Evolutionary conservation across 371 early-diverging fungal species (phyloP).

Genomic region (Apophysomyces ossiformis): DNA sequence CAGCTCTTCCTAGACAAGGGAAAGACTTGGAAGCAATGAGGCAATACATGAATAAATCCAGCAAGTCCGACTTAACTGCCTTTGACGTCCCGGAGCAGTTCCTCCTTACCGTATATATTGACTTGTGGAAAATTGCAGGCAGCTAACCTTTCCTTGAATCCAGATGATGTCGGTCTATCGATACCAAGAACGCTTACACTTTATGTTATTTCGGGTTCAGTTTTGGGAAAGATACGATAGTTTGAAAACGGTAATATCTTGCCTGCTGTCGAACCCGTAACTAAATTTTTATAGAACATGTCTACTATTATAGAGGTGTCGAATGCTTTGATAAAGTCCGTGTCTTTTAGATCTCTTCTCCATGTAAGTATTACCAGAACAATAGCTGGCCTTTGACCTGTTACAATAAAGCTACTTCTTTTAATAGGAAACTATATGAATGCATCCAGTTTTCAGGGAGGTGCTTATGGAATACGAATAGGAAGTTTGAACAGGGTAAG

Average conservation of each 20-base stretch:
- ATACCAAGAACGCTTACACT: conserved; percentile 51
- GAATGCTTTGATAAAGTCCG: conserved; percentile 35
- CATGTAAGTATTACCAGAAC: conserved; percentile 18
- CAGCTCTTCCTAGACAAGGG: conserved; percentile 41
- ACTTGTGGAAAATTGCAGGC: neutral
- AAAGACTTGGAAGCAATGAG: conserved; percentile 52
- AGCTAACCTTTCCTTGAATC: neutral
- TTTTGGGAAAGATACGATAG: conserved; percentile 56
- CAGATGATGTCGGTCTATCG: conserved; percentile 58
- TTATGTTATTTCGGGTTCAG: conserved; percentile 50
- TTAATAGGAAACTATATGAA: conserved; percentile 65
- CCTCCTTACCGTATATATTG: neutral
- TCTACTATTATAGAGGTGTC: conserved; percentile 37
- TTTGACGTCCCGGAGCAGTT: conserved; percentile 58
- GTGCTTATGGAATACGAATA: conserved; percentile 58
- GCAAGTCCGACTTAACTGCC: conserved; percentile 34
- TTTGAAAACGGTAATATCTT: conserved; percentile 26
- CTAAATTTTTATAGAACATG: conserved; percentile 35
- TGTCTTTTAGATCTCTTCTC: conserved; percentile 33
- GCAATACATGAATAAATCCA: conserved; percentile 39
- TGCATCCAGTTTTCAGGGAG: conserved; percentile 53
- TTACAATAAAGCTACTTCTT: conserved; percentile 33
- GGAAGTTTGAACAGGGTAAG: conserved; percentile 51
- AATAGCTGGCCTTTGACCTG: neutral
- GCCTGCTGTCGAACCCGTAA: neutral